These are phyloP conservation scores for Aspergillus sparsus DNA, from an alignment of 495 filamentous ascomycete genomes.

Conservation along the genomic window DNA sequence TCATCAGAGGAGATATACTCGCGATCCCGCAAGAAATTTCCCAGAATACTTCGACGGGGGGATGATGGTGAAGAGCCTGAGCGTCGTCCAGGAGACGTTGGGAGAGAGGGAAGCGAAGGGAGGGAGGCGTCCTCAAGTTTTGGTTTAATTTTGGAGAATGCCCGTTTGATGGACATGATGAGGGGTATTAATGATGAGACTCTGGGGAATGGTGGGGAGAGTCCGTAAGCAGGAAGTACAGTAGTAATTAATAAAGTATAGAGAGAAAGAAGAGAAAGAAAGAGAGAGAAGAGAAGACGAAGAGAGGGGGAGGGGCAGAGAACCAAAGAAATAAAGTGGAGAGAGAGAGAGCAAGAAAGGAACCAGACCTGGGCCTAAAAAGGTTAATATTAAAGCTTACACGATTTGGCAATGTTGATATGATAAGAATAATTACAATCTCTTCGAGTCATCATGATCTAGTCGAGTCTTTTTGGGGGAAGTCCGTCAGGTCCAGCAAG, in stretches of 20 bases:
- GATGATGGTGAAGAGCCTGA: constrained; percentile 26
- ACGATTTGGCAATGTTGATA: no score
- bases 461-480: no score
- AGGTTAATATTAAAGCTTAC: no score
- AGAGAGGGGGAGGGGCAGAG: background rate
- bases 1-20: constrained; percentile 48
- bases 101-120: constrained; percentile 18
- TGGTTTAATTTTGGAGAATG: constrained; percentile 44
- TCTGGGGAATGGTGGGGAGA: background rate
- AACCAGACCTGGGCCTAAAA: no score
- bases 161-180: constrained; percentile 50
- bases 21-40: constrained; percentile 42
- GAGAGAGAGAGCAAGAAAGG: no score
- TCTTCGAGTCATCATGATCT: no score
- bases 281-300: constrained; percentile 1
- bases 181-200: constrained; percentile 7
- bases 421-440: no score
- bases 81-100: constrained; percentile 15
- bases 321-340: no score
- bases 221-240: constrained; percentile 44
- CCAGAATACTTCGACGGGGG: constrained; percentile 45
- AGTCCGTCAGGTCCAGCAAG: no score
- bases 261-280: constrained; percentile 7
- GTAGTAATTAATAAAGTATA: constrained; percentile 50
- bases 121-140: constrained; percentile 29